phyloP scores from a whole-genome alignment of 2,329 filamentous ascomycete species.

The Chaetothyriales sp. region DNA sequence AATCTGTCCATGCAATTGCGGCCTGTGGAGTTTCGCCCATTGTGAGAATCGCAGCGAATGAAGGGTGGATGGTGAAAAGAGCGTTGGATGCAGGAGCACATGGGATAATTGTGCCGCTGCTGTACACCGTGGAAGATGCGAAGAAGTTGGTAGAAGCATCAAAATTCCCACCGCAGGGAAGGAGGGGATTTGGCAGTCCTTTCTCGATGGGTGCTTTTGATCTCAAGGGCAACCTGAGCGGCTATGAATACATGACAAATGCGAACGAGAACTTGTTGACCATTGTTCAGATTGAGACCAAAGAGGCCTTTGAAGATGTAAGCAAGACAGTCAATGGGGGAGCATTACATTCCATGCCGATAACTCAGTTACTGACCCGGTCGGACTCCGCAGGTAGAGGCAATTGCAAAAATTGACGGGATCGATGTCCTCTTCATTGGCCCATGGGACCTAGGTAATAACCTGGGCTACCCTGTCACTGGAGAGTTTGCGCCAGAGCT shows the following conservation, averaged over 20 bases:
- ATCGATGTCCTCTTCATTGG: constrained; percentile 40
- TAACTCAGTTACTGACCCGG: background rate
- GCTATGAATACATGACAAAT: constrained; percentile 36
- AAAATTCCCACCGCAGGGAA: constrained; percentile 41
- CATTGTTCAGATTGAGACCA: constrained; percentile 32
- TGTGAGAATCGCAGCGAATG: constrained; percentile 38
- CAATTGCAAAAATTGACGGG: constrained; percentile 38
- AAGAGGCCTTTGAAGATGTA: constrained; percentile 26
- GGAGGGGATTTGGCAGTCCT: constrained; percentile 41
- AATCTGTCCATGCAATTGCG: constrained; percentile 35
- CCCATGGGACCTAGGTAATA: constrained; percentile 43
- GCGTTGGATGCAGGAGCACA: constrained; percentile 46
- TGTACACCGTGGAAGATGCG: constrained; percentile 39
- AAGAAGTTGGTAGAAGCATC: constrained; percentile 35
- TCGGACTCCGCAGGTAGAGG: constrained; percentile 24
- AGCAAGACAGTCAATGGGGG: background rate
- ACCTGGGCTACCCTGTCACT: constrained; percentile 38
- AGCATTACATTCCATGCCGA: background rate
- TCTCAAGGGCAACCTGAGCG: constrained; percentile 23
- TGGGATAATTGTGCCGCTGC: constrained; percentile 40
- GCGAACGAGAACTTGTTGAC: constrained; percentile 40
- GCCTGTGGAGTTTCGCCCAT: constrained; percentile 29
- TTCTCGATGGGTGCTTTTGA: constrained; percentile 35
- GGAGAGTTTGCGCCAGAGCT: constrained; percentile 36
- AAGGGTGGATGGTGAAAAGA: constrained; percentile 48